Evolutionary conservation across 495 filamentous ascomycete genomes (phyloP).

Genomic region (Pyronema omphalodes): DNA sequence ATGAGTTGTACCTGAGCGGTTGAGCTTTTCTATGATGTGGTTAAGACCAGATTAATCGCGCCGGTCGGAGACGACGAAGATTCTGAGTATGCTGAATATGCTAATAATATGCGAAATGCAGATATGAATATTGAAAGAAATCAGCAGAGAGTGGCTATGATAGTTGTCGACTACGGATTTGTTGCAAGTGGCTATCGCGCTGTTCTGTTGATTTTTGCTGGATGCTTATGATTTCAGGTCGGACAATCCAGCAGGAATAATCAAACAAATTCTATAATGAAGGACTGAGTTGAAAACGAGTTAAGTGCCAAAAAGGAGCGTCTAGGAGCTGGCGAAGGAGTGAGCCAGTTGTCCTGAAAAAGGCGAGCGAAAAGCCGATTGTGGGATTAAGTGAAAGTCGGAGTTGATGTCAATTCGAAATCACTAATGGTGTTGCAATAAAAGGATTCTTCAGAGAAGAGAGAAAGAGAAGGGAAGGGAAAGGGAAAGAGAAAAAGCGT

Average conservation of each 20-base stretch:
- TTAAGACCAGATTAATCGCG: slow-evolving; percentile 19
- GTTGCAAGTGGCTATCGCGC: background rate
- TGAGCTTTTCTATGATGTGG: slow-evolving; percentile 14
- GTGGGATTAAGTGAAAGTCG: background rate
- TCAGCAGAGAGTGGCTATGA: slow-evolving; percentile 15
- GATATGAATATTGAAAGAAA: slow-evolving; percentile 17
- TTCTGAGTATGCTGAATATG: slow-evolving; percentile 6
- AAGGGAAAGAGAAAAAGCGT: slow-evolving; percentile 5
- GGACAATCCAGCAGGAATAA: background rate
- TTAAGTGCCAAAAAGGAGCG: slow-evolving; percentile 23
- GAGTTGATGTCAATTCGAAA: slow-evolving; percentile 18
- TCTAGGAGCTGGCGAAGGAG: slow-evolving; percentile 26
- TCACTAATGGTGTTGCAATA: slow-evolving; percentile 22
- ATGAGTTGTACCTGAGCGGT: slow-evolving; percentile 2
- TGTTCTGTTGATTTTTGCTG: background rate
- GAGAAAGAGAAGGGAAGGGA: slow-evolving; percentile 25
- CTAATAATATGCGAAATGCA: slow-evolving; percentile 7
- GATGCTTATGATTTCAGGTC: background rate
- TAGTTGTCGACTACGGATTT: slow-evolving; percentile 21
- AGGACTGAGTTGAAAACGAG: slow-evolving; percentile 15
- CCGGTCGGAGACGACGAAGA: slow-evolving; percentile 24
- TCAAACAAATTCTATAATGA: slow-evolving; percentile 17
- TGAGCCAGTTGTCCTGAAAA: slow-evolving; percentile 26
- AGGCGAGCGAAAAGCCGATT: slow-evolving; percentile 25
- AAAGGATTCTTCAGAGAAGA: slow-evolving; percentile 11